Conservation (phyloP, 2,329 filamentous ascomycete genomes). For the Pseudodiploospora longispora region DNA sequence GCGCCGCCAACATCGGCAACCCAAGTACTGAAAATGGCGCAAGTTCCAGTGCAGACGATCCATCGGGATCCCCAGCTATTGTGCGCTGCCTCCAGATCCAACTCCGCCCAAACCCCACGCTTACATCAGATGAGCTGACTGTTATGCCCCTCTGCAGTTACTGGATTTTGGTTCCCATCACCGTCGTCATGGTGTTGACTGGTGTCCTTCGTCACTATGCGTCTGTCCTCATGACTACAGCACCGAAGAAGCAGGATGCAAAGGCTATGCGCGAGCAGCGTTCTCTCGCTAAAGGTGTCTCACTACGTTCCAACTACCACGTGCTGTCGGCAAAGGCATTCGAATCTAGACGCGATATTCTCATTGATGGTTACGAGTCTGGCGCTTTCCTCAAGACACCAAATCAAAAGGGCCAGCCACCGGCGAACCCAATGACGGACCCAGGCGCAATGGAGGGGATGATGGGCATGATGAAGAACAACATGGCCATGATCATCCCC, state of each 20-base stretch:
- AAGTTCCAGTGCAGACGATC: constrained; percentile 87
- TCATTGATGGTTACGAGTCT: constrained; percentile 74
- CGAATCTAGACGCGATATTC: constrained; percentile 67
- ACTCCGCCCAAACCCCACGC: constrained; percentile 2
- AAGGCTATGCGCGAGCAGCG: constrained; percentile 79
- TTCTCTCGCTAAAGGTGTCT: constrained; percentile 73
- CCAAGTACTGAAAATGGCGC: constrained; percentile 54
- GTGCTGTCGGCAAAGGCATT: constrained; percentile 74
- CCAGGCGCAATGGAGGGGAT: constrained; percentile 97
- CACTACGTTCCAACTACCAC: constrained; percentile 74
- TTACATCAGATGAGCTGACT: constrained; percentile 16
- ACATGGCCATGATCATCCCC: constrained; percentile 99
- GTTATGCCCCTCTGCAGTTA: constrained; percentile 52
- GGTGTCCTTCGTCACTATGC: constrained; percentile 95
- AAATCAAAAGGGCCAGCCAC: constrained; percentile 74
- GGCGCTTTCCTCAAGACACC: constrained; percentile 87
- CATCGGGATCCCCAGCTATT: constrained; percentile 96
- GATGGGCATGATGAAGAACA: constrained; percentile 99
- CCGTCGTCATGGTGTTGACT: constrained; percentile 94
- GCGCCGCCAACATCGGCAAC: no score
- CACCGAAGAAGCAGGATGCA: constrained; percentile 74
- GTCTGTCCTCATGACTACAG: constrained; percentile 76
- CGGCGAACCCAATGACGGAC: constrained; percentile 90
- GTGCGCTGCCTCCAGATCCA: constrained; percentile 45
- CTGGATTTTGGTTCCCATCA: constrained; percentile 98